A percentile compares a stretch with the other conserved stretches of the same genome.
phyloP scores from a whole-genome alignment of 768 basidiomycete species.

The Tricholoma hemisulphureum region DNA sequence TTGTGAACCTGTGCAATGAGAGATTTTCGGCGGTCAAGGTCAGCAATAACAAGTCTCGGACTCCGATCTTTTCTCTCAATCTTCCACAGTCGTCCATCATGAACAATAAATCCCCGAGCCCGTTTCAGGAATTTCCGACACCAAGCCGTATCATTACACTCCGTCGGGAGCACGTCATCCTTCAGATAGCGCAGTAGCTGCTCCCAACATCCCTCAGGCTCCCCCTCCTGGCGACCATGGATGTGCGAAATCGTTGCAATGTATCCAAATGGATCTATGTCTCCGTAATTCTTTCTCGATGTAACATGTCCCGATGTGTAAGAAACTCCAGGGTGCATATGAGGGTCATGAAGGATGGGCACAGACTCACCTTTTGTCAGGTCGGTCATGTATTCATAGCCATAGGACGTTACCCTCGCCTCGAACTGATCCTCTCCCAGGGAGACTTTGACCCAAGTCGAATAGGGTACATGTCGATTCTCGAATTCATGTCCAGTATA shows the following conservation, averaged over 20 bases:
- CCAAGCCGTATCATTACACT: background rate
- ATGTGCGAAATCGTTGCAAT: no score
- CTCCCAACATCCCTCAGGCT: no score
- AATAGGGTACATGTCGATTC: constrained; percentile 1
- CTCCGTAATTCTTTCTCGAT: background rate
- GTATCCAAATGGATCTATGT: background rate
- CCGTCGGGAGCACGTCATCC: background rate
- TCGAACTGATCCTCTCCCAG: constrained; percentile 21
- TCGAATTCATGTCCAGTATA: constrained; percentile 7
- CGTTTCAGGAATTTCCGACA: background rate
- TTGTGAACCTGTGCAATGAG: no score
- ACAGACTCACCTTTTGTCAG: constrained; percentile 10
- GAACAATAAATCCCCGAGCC: constrained; percentile 20
- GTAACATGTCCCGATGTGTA: no score
- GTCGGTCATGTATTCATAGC: constrained; percentile 16
- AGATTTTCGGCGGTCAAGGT: no score
- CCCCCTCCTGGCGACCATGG: no score
- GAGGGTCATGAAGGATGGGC: no score
- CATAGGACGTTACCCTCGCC: constrained; percentile 20
- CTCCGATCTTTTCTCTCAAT: no score
- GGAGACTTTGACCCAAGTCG: constrained; percentile 8
- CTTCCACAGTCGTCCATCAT: constrained; percentile 14
- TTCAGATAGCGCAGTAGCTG: constrained; percentile 10
- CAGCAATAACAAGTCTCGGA: no score
- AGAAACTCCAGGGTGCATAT: no score